phyloP scores from a whole-genome alignment of 2,329 filamentous ascomycete species.

The Calonectria fujianensis region DNA sequence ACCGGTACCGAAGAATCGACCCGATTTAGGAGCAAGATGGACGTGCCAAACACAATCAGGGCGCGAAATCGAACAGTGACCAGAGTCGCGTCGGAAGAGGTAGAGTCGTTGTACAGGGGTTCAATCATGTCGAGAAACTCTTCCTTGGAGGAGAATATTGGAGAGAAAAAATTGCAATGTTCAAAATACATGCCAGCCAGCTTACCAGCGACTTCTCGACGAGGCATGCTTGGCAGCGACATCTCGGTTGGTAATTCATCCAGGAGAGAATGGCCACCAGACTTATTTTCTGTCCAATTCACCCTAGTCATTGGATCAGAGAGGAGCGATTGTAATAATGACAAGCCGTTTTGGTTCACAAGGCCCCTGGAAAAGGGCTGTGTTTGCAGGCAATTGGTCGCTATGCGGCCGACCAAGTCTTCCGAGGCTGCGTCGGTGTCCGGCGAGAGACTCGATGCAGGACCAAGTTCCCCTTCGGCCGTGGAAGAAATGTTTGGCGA shows the following conservation, averaged over 20 bases:
- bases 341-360: conserved; percentile 30
- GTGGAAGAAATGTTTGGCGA: not conserved
- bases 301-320: conserved; percentile 23
- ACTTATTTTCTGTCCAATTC: conserved; percentile 29
- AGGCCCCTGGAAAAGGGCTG: conserved; percentile 20
- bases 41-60: conserved; percentile 39
- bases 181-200: conserved; percentile 54
- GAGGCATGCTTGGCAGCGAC: conserved; percentile 34
- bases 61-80: conserved; percentile 36
- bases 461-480: not conserved
- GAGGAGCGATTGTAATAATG: conserved; percentile 20
- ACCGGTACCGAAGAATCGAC: conserved; percentile 41
- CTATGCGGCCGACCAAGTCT: conserved; percentile 30
- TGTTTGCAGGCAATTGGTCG: conserved; percentile 19
- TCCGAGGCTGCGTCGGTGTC: conserved; percentile 12
- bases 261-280: conserved; percentile 7
- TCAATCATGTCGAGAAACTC: conserved; percentile 36
- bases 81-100: not conserved
- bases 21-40: conserved; percentile 45
- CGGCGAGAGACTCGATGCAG: not conserved
- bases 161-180: conserved; percentile 55
- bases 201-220: conserved; percentile 24
- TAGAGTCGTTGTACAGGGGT: conserved; percentile 37
- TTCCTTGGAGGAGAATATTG: conserved; percentile 47
- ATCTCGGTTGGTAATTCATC: conserved; percentile 42